Percentiles rank a stretch among this genome's conserved stretches.
These are phyloP conservation scores for Phytopythium sindhum DNA, from an alignment of 352 stramenopile genomes.

Conservation along the genomic window DNA sequence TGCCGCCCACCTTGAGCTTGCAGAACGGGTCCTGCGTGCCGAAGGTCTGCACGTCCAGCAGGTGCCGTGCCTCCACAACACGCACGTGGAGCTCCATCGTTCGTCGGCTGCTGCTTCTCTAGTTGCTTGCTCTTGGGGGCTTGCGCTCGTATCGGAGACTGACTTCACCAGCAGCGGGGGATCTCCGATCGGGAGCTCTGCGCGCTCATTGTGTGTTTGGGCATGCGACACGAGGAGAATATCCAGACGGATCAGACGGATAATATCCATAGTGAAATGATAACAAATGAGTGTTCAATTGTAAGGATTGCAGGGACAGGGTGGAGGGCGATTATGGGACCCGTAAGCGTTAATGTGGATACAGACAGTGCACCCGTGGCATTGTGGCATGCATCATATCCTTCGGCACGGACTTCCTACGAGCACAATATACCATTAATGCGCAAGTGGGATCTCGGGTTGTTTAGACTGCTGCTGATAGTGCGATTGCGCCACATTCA, in stretches of 20 bases:
- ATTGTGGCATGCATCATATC: too few species aligned
- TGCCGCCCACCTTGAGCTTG: slow-evolving; percentile 54
- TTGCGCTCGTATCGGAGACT: background rate
- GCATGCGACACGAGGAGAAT: background rate
- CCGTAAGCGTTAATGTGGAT: too few species aligned
- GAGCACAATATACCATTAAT: too few species aligned
- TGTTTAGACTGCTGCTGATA: too few species aligned
- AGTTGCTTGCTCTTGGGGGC: background rate
- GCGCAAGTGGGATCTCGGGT: too few species aligned
- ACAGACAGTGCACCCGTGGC: too few species aligned
- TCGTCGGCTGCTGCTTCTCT: background rate
- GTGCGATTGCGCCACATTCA: too few species aligned
- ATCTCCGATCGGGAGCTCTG: background rate
- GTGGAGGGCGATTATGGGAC: too few species aligned
- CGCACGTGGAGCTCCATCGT: slow-evolving; percentile 75
- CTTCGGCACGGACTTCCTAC: too few species aligned
- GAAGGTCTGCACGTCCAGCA: slow-evolving; percentile 84
- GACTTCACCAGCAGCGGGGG: background rate
- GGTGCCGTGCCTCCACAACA: slow-evolving; percentile 66
- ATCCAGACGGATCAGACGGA: background rate
- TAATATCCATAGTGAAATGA: background rate
- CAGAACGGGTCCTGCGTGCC: slow-evolving; percentile 84
- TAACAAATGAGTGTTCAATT: too few species aligned
- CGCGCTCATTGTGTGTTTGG: slow-evolving; percentile 15
- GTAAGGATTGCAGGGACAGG: too few species aligned